These are phyloP conservation scores for Puccinia hordei DNA, from an alignment of 1,284 basidiomycete species.

Conservation along the genomic window DNA sequence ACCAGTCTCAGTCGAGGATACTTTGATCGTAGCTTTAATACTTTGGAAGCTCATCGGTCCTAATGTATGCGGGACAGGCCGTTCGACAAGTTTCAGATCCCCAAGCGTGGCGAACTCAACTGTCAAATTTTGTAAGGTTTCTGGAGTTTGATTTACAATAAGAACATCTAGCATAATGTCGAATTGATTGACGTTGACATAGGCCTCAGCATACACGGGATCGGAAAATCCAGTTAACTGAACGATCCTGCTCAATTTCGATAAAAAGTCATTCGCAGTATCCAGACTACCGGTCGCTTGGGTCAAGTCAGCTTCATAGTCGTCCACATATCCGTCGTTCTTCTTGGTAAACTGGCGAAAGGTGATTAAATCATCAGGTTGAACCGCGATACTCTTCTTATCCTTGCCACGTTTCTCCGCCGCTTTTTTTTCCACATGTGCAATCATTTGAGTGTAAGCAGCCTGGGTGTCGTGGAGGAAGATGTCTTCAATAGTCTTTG, in stretches of 20 bases:
- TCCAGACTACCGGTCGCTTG: conserved; percentile 85
- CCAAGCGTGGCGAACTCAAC: conserved; percentile 97
- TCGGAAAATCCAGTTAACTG: conserved; percentile 98
- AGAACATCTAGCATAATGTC: conserved; percentile 97
- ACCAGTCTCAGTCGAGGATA: conserved; percentile 94
- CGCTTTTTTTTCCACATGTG: conserved; percentile 83
- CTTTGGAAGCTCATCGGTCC: conserved; percentile 97
- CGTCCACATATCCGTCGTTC: conserved; percentile 67
- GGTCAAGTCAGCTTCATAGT: conserved; percentile 86
- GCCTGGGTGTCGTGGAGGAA: conserved; percentile 91
- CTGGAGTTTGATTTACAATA: conserved; percentile 91
- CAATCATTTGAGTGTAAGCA: conserved; percentile 92
- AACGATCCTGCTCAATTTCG: conserved; percentile 89
- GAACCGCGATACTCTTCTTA: conserved; percentile 70
- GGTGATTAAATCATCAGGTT: conserved; percentile 86
- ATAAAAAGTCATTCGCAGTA: conserved; percentile 87
- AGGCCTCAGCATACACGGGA: conserved; percentile 96
- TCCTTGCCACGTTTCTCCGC: conserved; percentile 84
- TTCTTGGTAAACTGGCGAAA: conserved; percentile 97
- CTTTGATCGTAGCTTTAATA: conserved; percentile 98
- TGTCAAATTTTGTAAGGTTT: conserved; percentile 94
- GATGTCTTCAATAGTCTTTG: conserved; percentile 72
- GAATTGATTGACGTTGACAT: conserved; percentile 97
- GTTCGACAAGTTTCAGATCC: conserved; percentile 94
- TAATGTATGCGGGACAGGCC: conserved; percentile 87